Evolutionary conservation across 2,329 filamentous ascomycete species (phyloP).

Genomic region (Fusarium napiforme): DNA sequence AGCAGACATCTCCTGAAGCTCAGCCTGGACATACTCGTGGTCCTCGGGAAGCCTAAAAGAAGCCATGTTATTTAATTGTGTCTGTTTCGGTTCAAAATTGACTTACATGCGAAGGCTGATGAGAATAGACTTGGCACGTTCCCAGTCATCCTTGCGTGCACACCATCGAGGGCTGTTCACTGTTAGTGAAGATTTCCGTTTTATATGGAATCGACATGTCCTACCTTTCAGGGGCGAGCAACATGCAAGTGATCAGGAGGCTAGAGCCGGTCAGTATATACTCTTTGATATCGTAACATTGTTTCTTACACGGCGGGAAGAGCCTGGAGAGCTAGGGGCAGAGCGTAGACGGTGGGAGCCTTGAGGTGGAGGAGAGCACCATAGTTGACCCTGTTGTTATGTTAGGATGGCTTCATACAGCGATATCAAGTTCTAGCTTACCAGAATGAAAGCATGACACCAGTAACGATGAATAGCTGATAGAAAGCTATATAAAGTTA

Average conservation of each 20-base stretch:
- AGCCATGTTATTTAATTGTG: neutral
- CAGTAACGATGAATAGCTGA: constrained; percentile 61
- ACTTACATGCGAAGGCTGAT: constrained; percentile 58
- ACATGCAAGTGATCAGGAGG: constrained; percentile 68
- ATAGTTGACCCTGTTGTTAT: constrained; percentile 66
- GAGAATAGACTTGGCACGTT: constrained; percentile 67
- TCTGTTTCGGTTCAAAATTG: too few species aligned
- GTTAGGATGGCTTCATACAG: constrained; percentile 9
- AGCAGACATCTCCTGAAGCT: constrained; percentile 69
- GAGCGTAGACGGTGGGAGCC: constrained; percentile 63
- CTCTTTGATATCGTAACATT: neutral
- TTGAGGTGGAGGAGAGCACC: constrained; percentile 59
- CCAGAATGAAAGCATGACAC: constrained; percentile 57
- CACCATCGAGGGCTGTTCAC: constrained; percentile 72
- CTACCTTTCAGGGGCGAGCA: constrained; percentile 64
- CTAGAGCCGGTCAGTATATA: constrained; percentile 36
- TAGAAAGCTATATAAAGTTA: constrained; percentile 52
- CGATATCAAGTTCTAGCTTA: constrained; percentile 31
- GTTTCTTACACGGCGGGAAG: constrained; percentile 65
- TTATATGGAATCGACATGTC: neutral
- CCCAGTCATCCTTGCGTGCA: constrained; percentile 75
- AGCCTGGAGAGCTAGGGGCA: constrained; percentile 73
- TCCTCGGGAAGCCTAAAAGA: constrained; percentile 58
- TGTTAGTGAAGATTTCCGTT: constrained; percentile 5
- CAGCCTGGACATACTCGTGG: constrained; percentile 66